Base-by-base conservation (phyloP, 257 asterid species). In the Solanum chilense region DNA sequence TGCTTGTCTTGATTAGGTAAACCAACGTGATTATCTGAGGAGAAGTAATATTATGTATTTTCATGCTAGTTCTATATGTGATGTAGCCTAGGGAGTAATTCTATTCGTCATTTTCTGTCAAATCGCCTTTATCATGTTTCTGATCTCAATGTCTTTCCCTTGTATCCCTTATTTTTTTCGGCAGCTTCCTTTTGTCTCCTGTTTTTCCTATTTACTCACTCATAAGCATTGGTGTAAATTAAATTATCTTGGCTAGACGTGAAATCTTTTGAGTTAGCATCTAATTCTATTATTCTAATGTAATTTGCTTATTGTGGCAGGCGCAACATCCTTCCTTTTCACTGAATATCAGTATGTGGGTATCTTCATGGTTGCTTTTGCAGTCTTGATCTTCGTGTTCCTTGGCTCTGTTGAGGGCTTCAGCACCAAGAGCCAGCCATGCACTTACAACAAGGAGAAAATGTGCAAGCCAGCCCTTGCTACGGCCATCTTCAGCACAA, bases 251-350 rank as follows among this genome's bases (percentile, higher is more conserved):
- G 82, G 35, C 23, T 77, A 25, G 60, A n/a, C 83, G 18, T 25
- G 60, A 7, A 12, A n/a, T 77, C 39, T 77, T 77, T 37, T 87
- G 69, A 39, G 16, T 47, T n/a, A 29, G 15, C 77, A 7, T 62
- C 75, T 77, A 78, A 56, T 47, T 45, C 64, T 60, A 7, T 77
- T 74, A 56, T 47, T 45, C 64, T 60, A 7, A 83, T 3, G 27
- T 35, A 6, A 12, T 85, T 73, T 89, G 9, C 29, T 87, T 89
- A 27, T 60, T 88, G 86, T 87, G 44, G 71, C 94, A 96, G 98
- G 98, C 82, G 96, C 96, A 45, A 96, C 98, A 41, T 96, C 98
- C 49, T 96, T 96, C 91, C 92, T 96, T 37, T 94, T 91, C 84
- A 96, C 98, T 3, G 94, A 91, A 77, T 96, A 96, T 78, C 83